These are phyloP conservation scores for Podaxis sp. DNA, from an alignment of 768 basidiomycete species.

Conservation along the genomic window DNA sequence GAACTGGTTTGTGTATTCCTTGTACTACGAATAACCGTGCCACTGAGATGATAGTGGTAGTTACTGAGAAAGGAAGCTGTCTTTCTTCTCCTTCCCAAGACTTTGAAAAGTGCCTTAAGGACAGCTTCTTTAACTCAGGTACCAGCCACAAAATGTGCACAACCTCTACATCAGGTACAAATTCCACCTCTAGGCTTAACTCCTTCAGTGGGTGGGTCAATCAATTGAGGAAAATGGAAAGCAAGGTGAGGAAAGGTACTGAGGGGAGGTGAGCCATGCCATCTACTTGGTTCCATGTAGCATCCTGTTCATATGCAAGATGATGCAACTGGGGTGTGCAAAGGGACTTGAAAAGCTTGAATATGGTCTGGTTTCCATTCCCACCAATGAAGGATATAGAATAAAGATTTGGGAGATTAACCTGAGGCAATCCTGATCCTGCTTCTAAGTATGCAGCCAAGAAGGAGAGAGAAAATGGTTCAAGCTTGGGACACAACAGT, in stretches of 20 bases:
- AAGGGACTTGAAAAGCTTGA: neutral
- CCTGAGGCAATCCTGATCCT: too few relatives aligned
- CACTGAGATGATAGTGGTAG: too few relatives aligned
- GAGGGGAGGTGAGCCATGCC: neutral
- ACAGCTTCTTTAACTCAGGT: neutral
- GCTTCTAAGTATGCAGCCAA: too few relatives aligned
- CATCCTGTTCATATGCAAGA: neutral
- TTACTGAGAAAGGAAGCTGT: too few relatives aligned
- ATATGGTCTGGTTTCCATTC: neutral
- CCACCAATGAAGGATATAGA: neutral
- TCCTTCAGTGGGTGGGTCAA: neutral
- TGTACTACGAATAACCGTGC: too few relatives aligned
- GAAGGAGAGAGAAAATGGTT: too few relatives aligned
- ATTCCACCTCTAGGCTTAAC: neutral
- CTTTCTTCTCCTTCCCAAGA: too few relatives aligned
- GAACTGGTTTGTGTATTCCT: too few relatives aligned
- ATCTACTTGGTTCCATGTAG: neutral
- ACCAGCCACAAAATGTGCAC: neutral
- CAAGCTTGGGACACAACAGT: too few relatives aligned
- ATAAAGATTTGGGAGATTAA: too few relatives aligned
- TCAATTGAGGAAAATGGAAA: neutral
- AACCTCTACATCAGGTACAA: neutral
- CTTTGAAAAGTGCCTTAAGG: neutral
- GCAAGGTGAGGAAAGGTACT: neutral
- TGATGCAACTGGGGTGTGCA: neutral